Evolutionary conservation across 352 stramenopile species (phyloP), one percentile per base, ranked within the genome.

Genomic region (Phytophthora cactorum): DNA sequence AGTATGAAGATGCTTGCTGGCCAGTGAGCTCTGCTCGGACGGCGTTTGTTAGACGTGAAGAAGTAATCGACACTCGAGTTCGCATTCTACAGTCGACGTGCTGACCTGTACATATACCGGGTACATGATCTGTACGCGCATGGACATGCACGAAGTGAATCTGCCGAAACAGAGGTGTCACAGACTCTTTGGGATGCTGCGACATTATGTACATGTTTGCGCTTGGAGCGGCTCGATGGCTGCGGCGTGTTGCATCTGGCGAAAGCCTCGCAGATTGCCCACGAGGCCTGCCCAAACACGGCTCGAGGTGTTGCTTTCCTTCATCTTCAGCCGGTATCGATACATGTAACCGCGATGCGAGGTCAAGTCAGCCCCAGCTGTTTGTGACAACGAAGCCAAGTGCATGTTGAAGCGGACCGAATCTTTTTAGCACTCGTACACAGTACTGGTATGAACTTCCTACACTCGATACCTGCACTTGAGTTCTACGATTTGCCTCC

Each of bases 331-430:
- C 17, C 17, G 36, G 10, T 34, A 22, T 17, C 25, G 11, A 32
- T 22, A 22, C 17, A 22, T 22, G 17, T 55, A 56, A 22, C 11
- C 15, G 54, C 46, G 34, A 47, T 59, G 51, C 28, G 17, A 50
- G 36, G 51, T 54, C 58, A 55, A 72, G 50, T 57, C 25, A 66
- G 29, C 47, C 17, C 47, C 63, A 60, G 29, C 17, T 59, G 53
- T 46, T 62, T 29, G 44, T 31, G 44, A 50, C 44, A 50, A 27
- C 44, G 17, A 22, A 17, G 41, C 46, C 43, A 62, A 51, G 31
- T 59, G 59, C 44, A 63, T 17, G 51, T 72, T 63, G 58, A 72
- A 67, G 64, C 31, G 3, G 5, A 55, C 64, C 64, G 43, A 66
- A 72, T 68, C n/a, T 72, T 45, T 60, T 60, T 12, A 27, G 17